Percentiles rank a stretch among this genome's conserved stretches.
Evolutionary conservation across 106 monocot species (phyloP).

Genomic region (Ottelia alismoides): DNA sequence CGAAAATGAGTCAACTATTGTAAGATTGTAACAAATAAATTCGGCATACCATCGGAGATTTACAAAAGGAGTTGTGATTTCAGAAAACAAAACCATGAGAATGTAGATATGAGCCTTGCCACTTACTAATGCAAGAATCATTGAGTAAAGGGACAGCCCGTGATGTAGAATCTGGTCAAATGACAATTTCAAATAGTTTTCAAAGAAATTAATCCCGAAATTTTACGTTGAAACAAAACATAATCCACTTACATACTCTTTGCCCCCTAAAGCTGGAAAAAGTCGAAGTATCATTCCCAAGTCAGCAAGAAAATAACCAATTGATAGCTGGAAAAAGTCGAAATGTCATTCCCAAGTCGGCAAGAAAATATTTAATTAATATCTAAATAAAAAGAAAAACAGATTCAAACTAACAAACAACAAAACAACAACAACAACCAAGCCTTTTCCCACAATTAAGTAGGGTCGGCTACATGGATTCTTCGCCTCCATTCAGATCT

Average conservation of each 20-base stretch:
- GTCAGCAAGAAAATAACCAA: conserved; percentile 84
- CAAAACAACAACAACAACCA: too few relatives aligned
- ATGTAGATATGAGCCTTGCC: conserved; percentile 45
- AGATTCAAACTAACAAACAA: too few relatives aligned
- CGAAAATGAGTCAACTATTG: not conserved
- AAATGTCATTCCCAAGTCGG: too few relatives aligned
- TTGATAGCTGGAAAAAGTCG: conserved; percentile 67
- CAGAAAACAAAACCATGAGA: conserved; percentile 52
- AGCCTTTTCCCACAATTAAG: too few relatives aligned
- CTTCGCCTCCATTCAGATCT: too few relatives aligned
- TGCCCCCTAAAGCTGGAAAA: conserved; percentile 79
- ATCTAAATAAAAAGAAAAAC: too few relatives aligned
- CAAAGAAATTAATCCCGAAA: too few relatives aligned
- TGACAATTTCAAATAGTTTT: too few relatives aligned
- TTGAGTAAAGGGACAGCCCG: conserved; percentile 36
- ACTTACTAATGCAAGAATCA: conserved; percentile 33
- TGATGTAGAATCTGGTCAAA: conserved; percentile 57
- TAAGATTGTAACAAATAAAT: not conserved
- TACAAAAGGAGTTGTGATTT: conserved; percentile 54
- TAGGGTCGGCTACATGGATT: too few relatives aligned
- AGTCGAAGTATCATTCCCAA: conserved; percentile 75
- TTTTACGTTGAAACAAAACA: too few relatives aligned
- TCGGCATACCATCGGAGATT: conserved; percentile 46
- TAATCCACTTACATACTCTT: conserved; percentile 86
- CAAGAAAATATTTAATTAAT: too few relatives aligned